Conservation (phyloP, 2,329 filamentous ascomycete genomes). For the Verticillium klebahnii region DNA sequence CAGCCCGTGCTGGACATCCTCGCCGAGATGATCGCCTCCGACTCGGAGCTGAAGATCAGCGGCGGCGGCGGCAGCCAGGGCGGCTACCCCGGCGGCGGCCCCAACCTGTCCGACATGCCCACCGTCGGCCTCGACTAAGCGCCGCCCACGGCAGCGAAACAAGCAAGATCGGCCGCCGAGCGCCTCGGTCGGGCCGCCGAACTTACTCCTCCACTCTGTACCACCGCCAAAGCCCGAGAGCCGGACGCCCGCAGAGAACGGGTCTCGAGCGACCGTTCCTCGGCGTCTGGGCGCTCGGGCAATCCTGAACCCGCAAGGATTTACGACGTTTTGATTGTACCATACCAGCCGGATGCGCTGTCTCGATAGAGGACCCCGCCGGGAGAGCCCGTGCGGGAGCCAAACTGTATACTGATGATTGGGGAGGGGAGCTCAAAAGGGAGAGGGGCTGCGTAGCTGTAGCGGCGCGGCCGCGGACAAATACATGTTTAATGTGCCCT, state of each 20-base stretch:
- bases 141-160: not conserved
- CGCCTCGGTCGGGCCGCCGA: not conserved
- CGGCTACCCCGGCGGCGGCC: slow-evolving; percentile 25
- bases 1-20: slow-evolving; percentile 91
- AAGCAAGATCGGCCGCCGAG: not conserved
- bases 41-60: slow-evolving; percentile 65
- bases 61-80: slow-evolving; percentile 20
- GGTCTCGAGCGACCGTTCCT: not conserved
- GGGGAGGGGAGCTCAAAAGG: not conserved
- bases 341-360: not conserved
- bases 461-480: not conserved
- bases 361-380: not conserved
- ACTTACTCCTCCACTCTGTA: slow-evolving; percentile 3
- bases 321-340: not conserved
- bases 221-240: not conserved
- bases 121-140: slow-evolving; percentile 51
- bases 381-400: not conserved
- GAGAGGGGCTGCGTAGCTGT: not conserved
- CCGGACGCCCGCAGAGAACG: not conserved
- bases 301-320: not conserved
- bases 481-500: not conserved
- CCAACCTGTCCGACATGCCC: slow-evolving; percentile 42
- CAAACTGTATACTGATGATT: not conserved
- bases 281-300: not conserved
- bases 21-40: slow-evolving; percentile 95